phyloP scores from a whole-genome alignment of 208 protist species.

The Jaenimonas drosophilae region DNA sequence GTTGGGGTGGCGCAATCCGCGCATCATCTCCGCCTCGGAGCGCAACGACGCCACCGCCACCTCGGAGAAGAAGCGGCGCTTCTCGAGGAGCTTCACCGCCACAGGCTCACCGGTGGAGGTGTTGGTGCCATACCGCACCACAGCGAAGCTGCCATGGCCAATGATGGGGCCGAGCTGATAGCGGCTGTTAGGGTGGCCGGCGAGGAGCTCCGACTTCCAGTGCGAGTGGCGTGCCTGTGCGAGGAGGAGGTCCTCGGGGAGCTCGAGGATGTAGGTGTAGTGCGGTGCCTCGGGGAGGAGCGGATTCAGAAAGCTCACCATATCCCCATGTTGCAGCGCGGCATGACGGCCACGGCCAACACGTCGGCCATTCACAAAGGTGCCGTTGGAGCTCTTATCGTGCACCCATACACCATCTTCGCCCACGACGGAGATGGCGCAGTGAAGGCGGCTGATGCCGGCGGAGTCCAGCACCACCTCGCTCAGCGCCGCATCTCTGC shows the following conservation, averaged over 20 bases:
- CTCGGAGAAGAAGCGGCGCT: constrained; percentile 20
- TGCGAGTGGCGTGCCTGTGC: neutral
- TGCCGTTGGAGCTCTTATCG: constrained; percentile 68
- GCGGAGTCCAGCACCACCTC: constrained; percentile 16
- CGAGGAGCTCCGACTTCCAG: neutral
- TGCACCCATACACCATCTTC: constrained; percentile 49
- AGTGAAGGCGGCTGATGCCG: constrained; percentile 37
- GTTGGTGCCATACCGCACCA: constrained; percentile 35
- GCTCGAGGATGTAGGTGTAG: constrained; percentile 21
- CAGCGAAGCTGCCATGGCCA: constrained; percentile 51
- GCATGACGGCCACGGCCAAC: constrained; percentile 25
- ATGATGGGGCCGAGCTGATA: constrained; percentile 39
- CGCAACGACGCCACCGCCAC: constrained; percentile 29
- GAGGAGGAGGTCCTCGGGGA: no score
- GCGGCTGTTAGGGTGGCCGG: constrained; percentile 1
- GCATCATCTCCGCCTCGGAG: constrained; percentile 56
- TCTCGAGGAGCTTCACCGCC: constrained; percentile 76
- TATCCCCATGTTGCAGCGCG: constrained; percentile 26
- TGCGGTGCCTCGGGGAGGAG: constrained; percentile 13
- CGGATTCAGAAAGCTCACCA: constrained; percentile 49
- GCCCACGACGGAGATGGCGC: constrained; percentile 33
- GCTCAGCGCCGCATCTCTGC: constrained; percentile 27
- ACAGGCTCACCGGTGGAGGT: constrained; percentile 18
- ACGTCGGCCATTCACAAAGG: constrained; percentile 47
- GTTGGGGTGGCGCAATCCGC: constrained; percentile 51